phyloP scores from a whole-genome alignment of 1,284 basidiomycete genomes.

The Leccinum fallax region DNA sequence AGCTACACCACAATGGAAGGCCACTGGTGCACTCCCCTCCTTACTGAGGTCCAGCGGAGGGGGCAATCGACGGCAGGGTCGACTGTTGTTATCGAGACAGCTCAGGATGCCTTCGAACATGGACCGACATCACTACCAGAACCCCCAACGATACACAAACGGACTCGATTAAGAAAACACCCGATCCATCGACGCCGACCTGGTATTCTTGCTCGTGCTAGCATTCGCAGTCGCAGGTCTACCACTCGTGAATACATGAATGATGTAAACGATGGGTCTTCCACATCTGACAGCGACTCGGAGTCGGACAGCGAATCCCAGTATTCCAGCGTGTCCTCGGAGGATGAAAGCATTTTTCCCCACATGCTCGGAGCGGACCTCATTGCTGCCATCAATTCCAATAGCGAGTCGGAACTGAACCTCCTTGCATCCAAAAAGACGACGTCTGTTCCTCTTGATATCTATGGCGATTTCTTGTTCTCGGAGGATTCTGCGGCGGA shows the following conservation, averaged over 20 bases:
- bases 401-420: constrained; percentile 30
- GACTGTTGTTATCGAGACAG: background rate
- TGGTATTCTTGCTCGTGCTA: constrained; percentile 27
- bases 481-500: constrained; percentile 25
- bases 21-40: constrained; percentile 5
- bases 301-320: constrained; percentile 23
- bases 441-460: background rate
- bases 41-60: background rate
- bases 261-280: constrained; percentile 8
- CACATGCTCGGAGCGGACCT: constrained; percentile 32
- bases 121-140: background rate
- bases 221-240: constrained; percentile 23
- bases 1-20: constrained; percentile 3
- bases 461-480: constrained; percentile 12
- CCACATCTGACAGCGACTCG: constrained; percentile 23
- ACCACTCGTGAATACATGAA: background rate
- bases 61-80: background rate
- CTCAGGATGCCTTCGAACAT: background rate
- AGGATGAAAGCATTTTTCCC: constrained; percentile 24
- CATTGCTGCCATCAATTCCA: constrained; percentile 31
- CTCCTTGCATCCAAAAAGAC: constrained; percentile 7
- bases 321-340: constrained; percentile 25
- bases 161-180: background rate
- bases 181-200: constrained; percentile 6
- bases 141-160: background rate